These are phyloP conservation scores for Triticum dicoccoides DNA, from an alignment of 176 grass and related monocot species.

Conservation along the genomic window DNA sequence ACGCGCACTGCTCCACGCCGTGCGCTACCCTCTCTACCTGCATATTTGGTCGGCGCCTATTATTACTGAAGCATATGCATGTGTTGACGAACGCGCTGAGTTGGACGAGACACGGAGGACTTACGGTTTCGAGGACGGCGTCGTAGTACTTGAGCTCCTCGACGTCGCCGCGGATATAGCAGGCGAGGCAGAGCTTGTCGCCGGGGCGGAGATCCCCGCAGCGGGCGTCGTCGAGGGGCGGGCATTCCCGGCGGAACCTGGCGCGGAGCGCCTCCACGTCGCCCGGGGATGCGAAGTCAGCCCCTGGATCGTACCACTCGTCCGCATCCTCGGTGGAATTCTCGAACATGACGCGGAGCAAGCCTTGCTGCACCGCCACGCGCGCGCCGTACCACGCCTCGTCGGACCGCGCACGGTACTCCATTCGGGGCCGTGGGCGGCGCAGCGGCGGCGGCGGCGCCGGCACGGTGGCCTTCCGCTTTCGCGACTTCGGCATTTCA, in stretches of 20 bases:
- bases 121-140: slow-evolving; percentile 36
- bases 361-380: slow-evolving; percentile 22
- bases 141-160: slow-evolving; percentile 30
- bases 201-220: slow-evolving; percentile 34
- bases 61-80: background rate
- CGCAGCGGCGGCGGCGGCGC: background rate
- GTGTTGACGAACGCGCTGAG: background rate
- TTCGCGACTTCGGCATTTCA: background rate
- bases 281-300: background rate
- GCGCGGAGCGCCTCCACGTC: slow-evolving; percentile 29
- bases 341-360: slow-evolving; percentile 46
- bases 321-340: slow-evolving; percentile 22
- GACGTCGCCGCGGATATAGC: background rate
- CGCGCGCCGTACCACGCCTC: slow-evolving; percentile 46
- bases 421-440: slow-evolving; percentile 7
- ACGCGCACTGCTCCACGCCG: slow-evolving; percentile 33
- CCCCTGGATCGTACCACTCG: slow-evolving; percentile 33
- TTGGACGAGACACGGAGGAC: background rate
- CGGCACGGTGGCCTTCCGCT: background rate
- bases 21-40: background rate
- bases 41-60: background rate
- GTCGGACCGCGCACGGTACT: slow-evolving; percentile 24
- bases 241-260: slow-evolving; percentile 5
- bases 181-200: slow-evolving; percentile 39
- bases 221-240: slow-evolving; percentile 22